Percentiles rank a stretch among this genome's conserved stretches.
phyloP scores from a whole-genome alignment of 2,329 filamentous ascomycete species.

The Calonectria pteridis region DNA sequence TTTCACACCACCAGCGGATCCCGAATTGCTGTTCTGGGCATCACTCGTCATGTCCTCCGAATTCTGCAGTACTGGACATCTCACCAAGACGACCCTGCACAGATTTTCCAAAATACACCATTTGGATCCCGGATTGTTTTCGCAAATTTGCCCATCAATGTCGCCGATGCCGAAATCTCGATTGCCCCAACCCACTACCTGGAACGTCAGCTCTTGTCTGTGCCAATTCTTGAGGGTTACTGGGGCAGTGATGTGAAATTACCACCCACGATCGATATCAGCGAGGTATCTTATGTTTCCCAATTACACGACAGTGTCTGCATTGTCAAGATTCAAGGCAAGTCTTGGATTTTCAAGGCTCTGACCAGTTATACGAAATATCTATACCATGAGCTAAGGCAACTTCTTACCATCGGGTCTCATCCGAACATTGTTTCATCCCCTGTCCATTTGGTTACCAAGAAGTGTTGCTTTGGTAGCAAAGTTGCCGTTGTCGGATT shows the following conservation, averaged over 20 bases:
- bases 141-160: constrained; percentile 61
- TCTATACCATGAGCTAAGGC: constrained; percentile 71
- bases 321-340: constrained; percentile 59
- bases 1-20: constrained; percentile 67
- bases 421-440: constrained; percentile 66
- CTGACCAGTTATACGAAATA: constrained; percentile 69
- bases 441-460: constrained; percentile 68
- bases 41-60: constrained; percentile 66
- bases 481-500: constrained; percentile 70
- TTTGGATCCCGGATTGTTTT: constrained; percentile 71
- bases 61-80: constrained; percentile 66
- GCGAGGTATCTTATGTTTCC: constrained; percentile 61
- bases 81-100: constrained; percentile 43
- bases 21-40: constrained; percentile 62
- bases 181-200: constrained; percentile 65
- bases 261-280: constrained; percentile 63
- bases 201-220: constrained; percentile 64
- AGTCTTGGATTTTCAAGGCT: constrained; percentile 68
- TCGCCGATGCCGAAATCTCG: constrained; percentile 59
- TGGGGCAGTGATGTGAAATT: constrained; percentile 59
- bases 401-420: constrained; percentile 63
- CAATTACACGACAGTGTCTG: constrained; percentile 72
- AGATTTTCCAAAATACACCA: constrained; percentile 60
- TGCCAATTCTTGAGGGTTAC: constrained; percentile 54
- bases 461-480: constrained; percentile 66